phyloP scores from a whole-genome alignment of 2,329 filamentous ascomycete species.

The Pyricularia sp. region DNA sequence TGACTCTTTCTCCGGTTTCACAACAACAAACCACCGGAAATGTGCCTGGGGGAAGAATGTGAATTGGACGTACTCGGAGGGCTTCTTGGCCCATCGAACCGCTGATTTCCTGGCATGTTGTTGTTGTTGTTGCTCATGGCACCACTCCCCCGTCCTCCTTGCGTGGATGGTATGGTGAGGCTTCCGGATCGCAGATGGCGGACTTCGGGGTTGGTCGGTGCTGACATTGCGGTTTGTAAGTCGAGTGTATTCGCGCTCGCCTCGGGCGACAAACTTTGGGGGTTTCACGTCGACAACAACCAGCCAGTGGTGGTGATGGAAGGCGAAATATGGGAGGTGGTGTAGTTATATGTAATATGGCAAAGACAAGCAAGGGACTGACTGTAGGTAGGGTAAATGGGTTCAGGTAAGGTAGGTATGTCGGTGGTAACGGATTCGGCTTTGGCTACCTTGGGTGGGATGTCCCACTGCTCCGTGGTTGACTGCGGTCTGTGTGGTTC shows the following conservation, averaged over 20 bases:
- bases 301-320: background rate
- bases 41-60: conserved; percentile 2
- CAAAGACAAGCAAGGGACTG: background rate
- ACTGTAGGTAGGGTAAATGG: background rate
- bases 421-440: background rate
- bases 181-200: conserved; percentile 47
- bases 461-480: background rate
- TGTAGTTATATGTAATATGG: background rate
- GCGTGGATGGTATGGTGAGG: conserved; percentile 33
- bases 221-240: conserved; percentile 14
- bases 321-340: background rate
- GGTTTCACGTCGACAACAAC: background rate
- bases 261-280: background rate
- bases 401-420: background rate
- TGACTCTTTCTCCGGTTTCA: background rate
- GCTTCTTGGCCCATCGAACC: conserved; percentile 53
- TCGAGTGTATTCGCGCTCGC: background rate
- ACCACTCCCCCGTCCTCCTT: conserved; percentile 17
- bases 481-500: background rate
- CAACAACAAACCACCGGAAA: conserved; percentile 3
- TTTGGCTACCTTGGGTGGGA: background rate
- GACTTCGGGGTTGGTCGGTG: conserved; percentile 17
- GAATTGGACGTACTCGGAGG: conserved; percentile 45
- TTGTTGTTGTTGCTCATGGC: conserved; percentile 21
- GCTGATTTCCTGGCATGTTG: conserved; percentile 24